These are phyloP conservation scores for Babjeviella inositovora DNA, from an alignment of 805 yeast species.

Conservation along the genomic window DNA sequence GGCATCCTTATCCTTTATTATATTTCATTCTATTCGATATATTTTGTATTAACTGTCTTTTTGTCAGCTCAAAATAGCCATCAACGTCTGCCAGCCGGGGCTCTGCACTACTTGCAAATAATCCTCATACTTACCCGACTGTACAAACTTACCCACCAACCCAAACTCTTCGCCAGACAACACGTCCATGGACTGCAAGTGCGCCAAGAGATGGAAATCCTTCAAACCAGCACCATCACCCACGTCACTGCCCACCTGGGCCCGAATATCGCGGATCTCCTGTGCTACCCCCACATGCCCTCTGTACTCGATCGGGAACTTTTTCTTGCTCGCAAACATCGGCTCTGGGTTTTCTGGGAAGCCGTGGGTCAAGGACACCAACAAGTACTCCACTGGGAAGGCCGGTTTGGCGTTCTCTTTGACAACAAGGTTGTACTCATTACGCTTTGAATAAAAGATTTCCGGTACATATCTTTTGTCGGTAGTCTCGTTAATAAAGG, in stretches of 20 bases:
- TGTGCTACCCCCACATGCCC: constrained; percentile 62
- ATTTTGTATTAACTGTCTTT: not conserved
- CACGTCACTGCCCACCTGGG: constrained; percentile 22
- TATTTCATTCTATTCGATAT: too few species aligned
- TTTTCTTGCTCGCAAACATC: constrained; percentile 21
- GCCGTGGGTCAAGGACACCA: constrained; percentile 85
- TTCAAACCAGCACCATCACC: constrained; percentile 9
- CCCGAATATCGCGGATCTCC: constrained; percentile 37
- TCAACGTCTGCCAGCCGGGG: constrained; percentile 74
- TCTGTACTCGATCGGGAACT: constrained; percentile 71
- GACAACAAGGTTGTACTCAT: constrained; percentile 83
- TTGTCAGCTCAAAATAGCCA: constrained; percentile 31
- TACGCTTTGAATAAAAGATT: constrained; percentile 66
- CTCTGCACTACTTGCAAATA: constrained; percentile 36
- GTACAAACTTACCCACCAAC: constrained; percentile 30
- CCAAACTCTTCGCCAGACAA: constrained; percentile 37
- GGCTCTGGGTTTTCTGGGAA: constrained; percentile 54
- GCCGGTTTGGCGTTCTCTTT: constrained; percentile 81
- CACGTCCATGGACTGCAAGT: constrained; percentile 38
- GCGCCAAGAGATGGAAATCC: constrained; percentile 69
- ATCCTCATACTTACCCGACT: constrained; percentile 20
- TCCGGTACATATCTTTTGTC: constrained; percentile 84
- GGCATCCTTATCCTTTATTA: too few species aligned
- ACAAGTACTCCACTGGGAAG: constrained; percentile 79
- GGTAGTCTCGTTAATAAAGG: constrained; percentile 64